A percentile compares a stretch with the other conserved stretches of the same genome.
Conservation (phyloP, 495 filamentous ascomycete species). For the Penicillium turbatum region DNA sequence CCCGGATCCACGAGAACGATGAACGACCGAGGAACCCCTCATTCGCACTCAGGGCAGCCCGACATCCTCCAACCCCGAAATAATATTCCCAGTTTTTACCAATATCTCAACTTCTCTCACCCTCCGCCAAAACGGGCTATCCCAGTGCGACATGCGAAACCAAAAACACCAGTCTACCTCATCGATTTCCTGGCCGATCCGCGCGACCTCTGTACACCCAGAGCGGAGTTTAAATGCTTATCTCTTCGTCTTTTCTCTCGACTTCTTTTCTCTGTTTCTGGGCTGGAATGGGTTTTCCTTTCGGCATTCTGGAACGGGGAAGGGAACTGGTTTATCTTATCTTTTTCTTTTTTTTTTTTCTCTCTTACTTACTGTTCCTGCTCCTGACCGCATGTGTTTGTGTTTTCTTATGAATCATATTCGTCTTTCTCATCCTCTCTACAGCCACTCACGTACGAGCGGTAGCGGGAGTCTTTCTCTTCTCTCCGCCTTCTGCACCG, state of each 20-base stretch:
- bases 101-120: constrained; percentile 1
- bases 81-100: constrained; percentile 6
- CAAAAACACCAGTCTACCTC: constrained; percentile 10
- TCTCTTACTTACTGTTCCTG: constrained; percentile 22
- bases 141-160: constrained; percentile 21
- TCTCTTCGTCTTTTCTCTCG: constrained; percentile 20
- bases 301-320: constrained; percentile 31
- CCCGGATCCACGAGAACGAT: constrained; percentile 30
- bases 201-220: constrained; percentile 20
- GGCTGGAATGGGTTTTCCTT: constrained; percentile 23
- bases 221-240: constrained; percentile 19
- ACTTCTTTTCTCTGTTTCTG: constrained; percentile 22
- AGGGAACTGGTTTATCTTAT: constrained; percentile 32
- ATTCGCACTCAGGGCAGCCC: constrained; percentile 20
- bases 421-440: constrained; percentile 3
- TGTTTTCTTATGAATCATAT: constrained; percentile 17
- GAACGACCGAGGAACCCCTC: constrained; percentile 27
- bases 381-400: constrained; percentile 32
- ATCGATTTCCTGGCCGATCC: constrained; percentile 17
- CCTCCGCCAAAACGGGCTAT: constrained; percentile 8
- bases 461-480: background rate
- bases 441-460: background rate
- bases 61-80: constrained; percentile 9
- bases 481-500: background rate
- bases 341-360: constrained; percentile 19